Conservation (phyloP, 805 yeast genomes). For the Scheffersomyces ergatensis region DNA sequence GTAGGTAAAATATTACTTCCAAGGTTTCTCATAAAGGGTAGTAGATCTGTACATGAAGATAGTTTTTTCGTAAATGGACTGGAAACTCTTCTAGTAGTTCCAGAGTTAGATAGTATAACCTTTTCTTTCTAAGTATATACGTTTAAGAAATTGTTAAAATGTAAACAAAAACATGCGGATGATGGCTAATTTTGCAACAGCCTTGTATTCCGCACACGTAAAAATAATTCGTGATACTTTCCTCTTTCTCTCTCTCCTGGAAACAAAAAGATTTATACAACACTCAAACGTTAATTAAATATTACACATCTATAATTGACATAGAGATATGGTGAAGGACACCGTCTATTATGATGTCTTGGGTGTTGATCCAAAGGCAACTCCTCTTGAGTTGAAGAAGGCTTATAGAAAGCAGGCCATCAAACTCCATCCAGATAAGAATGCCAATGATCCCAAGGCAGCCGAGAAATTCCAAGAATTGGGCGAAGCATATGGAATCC, state of each 20-base stretch:
- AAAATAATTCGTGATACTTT: too few species aligned
- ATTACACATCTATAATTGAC: too few species aligned
- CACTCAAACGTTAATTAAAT: too few species aligned
- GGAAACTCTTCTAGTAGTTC: conserved; percentile 69
- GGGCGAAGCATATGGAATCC: conserved; percentile 69
- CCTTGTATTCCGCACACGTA: too few species aligned
- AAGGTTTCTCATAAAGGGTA: conserved; percentile 40
- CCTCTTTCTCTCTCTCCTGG: too few species aligned
- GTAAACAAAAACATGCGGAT: too few species aligned
- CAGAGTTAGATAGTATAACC: conserved; percentile 61
- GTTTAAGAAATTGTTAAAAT: too few species aligned
- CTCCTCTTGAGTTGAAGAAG: conserved; percentile 81
- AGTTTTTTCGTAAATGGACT: conserved; percentile 61
- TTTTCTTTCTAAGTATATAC: conserved; percentile 46
- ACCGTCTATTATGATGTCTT: conserved; percentile 83
- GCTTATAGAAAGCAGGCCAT: conserved; percentile 92
- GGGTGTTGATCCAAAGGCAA: conserved; percentile 66
- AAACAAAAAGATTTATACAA: too few species aligned
- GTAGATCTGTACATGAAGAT: conserved; percentile 51
- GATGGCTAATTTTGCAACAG: too few species aligned
- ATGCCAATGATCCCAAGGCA: conserved; percentile 91
- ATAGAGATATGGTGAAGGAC: conserved; percentile 87
- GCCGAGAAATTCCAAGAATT: conserved; percentile 78
- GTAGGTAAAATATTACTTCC: conserved; percentile 76
- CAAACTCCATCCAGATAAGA: conserved; percentile 91